Conservation (phyloP, 129 eudicot genomes). For the Solidago caesia region DNA sequence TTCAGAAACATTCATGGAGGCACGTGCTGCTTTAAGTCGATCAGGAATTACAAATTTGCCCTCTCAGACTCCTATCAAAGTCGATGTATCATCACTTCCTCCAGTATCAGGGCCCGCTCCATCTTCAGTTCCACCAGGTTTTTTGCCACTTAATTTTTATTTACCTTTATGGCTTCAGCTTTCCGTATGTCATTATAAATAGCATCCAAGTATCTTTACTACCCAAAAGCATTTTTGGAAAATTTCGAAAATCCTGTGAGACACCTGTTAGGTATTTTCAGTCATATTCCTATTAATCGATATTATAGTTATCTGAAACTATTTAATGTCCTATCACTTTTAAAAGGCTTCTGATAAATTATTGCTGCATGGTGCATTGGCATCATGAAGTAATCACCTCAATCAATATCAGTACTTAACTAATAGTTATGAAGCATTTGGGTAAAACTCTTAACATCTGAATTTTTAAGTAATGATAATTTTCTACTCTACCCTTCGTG, state of each 20-base stretch:
- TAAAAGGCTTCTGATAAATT: neutral
- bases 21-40: slow-evolving; percentile 78
- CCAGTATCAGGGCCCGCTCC: slow-evolving; percentile 65
- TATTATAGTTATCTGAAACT: slow-evolving; percentile 8
- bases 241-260: neutral
- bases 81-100: slow-evolving; percentile 55
- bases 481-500: too few relatives aligned
- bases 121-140: slow-evolving; percentile 64
- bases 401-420: neutral
- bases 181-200: neutral
- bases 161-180: slow-evolving; percentile 1
- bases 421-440: neutral
- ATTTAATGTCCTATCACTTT: neutral
- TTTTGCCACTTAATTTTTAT: slow-evolving; percentile 20
- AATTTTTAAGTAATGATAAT: too few relatives aligned
- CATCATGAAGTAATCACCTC: neutral
- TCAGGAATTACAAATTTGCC: slow-evolving; percentile 58
- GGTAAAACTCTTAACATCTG: neutral
- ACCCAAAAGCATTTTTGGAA: neutral
- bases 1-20: slow-evolving; percentile 86
- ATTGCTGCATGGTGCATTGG: neutral
- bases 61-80: slow-evolving; percentile 68
- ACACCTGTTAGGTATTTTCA: neutral
- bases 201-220: neutral
- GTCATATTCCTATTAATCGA: neutral